Conservation (phyloP, 2,329 filamentous ascomycete genomes). For the Hypoxylon sp. region DNA sequence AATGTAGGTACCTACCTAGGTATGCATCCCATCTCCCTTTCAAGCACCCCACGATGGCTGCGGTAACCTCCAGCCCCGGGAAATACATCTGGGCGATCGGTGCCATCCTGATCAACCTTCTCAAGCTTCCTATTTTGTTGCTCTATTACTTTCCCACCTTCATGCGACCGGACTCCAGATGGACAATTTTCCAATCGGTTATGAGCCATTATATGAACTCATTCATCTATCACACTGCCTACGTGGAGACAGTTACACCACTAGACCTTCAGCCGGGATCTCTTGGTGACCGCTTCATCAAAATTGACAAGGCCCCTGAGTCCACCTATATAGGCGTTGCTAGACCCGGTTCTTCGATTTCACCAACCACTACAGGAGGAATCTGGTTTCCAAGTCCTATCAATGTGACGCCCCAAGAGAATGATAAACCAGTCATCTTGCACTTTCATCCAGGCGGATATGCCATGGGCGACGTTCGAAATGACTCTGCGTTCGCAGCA, state of each 20-base stretch:
- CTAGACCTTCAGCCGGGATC: neutral
- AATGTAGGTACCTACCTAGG: too few relatives aligned
- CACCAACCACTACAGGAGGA: neutral
- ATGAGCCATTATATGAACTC: neutral
- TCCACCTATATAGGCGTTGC: neutral
- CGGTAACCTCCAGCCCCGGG: neutral
- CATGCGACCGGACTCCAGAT: neutral
- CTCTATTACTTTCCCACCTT: neutral
- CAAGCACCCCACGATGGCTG: neutral
- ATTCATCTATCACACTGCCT: neutral
- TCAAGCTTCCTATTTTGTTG: neutral
- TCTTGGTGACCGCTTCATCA: neutral
- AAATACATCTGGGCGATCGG: neutral
- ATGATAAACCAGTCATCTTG: neutral
- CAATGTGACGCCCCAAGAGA: neutral
- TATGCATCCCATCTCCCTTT: neutral
- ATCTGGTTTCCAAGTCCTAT: neutral
- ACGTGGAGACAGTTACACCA: neutral
- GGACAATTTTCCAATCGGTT: neutral
- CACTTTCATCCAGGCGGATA: neutral
- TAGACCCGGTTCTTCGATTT: neutral
- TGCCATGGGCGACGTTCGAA: neutral
- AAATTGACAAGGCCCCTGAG: neutral
- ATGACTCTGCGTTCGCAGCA: neutral
- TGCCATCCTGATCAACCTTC: neutral